Percentiles rank a stretch among this genome's conserved stretches.
Conservation (phyloP, 495 filamentous ascomycete species). For the Ramalina intermedia region DNA sequence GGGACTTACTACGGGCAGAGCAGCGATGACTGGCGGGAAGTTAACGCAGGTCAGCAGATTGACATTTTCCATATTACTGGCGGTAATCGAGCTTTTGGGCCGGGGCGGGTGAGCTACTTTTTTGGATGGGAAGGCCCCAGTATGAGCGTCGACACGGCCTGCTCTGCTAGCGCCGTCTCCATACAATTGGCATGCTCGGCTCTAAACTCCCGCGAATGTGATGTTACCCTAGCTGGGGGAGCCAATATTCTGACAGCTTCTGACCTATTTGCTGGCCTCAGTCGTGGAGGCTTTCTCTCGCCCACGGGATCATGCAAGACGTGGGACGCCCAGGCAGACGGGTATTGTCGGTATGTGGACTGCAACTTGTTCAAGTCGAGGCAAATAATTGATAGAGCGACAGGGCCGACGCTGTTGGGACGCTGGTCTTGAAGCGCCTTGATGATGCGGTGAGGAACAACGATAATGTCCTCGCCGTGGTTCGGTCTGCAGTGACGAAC, state of each 20-base stretch:
- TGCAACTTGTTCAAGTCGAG: no score
- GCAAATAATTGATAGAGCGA: no score
- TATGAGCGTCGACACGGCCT: conserved; percentile 37
- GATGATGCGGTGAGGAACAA: conserved; percentile 31
- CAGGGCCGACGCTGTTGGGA: conserved; percentile 27
- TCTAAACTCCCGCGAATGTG: conserved; percentile 62
- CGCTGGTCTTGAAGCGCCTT: conserved; percentile 28
- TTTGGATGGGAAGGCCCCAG: conserved; percentile 61
- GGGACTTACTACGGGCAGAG: conserved; percentile 87
- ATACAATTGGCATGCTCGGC: conserved; percentile 11
- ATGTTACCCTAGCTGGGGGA: conserved; percentile 70
- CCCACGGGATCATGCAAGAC: conserved; percentile 17
- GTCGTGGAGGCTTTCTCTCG: conserved; percentile 31
- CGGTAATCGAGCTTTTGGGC: conserved; percentile 20
- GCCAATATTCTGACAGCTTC: conserved; percentile 65
- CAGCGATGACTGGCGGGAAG: conserved; percentile 75
- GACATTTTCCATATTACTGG: conserved; percentile 27
- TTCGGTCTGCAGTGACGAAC: conserved; percentile 24
- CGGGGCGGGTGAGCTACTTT: conserved; percentile 39
- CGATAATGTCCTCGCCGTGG: conserved; percentile 28
- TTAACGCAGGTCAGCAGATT: conserved; percentile 15
- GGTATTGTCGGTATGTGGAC: conserved; percentile 40
- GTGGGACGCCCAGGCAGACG: conserved; percentile 53
- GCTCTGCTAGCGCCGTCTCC: no score
- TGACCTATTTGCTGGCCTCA: conserved; percentile 65